A percentile compares a stretch with the other conserved stretches of the same genome.
phyloP scores from a whole-genome alignment of 495 filamentous ascomycete species.

The Penicillium waksmanii region DNA sequence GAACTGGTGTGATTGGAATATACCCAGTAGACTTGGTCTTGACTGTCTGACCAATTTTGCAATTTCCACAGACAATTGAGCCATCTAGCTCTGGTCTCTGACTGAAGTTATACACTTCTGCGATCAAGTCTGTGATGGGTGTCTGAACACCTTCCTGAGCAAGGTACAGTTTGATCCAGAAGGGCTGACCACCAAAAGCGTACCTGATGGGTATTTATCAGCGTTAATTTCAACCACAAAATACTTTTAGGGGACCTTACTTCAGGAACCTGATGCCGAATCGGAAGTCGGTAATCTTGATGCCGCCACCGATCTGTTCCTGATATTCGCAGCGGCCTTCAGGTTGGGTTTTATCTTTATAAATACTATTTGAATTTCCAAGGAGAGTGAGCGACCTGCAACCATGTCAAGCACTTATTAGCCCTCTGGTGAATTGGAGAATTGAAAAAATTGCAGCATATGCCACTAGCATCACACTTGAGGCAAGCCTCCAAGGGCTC shows the following conservation, averaged over 20 bases:
- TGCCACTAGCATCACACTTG: background rate
- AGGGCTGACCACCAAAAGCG: slow-evolving; percentile 15
- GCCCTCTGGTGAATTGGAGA: background rate
- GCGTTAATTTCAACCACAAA: background rate
- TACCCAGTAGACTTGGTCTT: slow-evolving; percentile 11
- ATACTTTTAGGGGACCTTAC: background rate
- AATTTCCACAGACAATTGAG: slow-evolving; percentile 7
- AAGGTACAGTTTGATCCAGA: slow-evolving; percentile 15
- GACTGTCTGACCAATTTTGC: slow-evolving; percentile 1
- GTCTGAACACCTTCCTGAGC: slow-evolving; percentile 10
- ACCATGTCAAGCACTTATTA: background rate
- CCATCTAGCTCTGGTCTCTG: slow-evolving; percentile 12
- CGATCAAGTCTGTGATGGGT: slow-evolving; percentile 9
- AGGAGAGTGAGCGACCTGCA: background rate
- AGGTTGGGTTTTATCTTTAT: background rate
- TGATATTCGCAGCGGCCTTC: background rate
- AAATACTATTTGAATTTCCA: background rate
- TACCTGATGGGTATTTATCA: slow-evolving; percentile 5
- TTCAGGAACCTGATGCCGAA: slow-evolving; percentile 17
- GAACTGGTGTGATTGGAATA: slow-evolving; percentile 12
- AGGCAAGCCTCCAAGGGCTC: background rate
- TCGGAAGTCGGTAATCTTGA: slow-evolving; percentile 11
- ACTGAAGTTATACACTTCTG: slow-evolving; percentile 19
- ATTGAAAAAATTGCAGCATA: background rate
- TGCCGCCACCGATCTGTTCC: slow-evolving; percentile 10